Percentiles rank a stretch among this genome's conserved stretches.
These are phyloP conservation scores for Moelleriella libera DNA, from an alignment of 2,329 filamentous ascomycete genomes.

Conservation along the genomic window DNA sequence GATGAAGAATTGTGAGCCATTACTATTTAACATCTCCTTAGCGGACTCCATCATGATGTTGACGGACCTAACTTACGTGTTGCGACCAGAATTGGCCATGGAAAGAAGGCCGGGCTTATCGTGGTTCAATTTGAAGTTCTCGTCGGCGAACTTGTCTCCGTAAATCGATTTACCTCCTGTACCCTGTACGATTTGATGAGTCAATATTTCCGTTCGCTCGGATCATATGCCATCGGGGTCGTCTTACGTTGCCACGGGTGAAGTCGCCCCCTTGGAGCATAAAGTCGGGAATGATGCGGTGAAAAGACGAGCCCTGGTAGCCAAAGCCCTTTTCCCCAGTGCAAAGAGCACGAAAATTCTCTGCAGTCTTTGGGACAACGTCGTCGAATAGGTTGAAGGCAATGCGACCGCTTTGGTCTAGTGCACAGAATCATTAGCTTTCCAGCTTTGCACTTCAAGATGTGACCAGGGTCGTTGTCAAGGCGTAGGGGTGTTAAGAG, in stretches of 20 bases:
- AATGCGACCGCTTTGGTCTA: slow-evolving; percentile 66
- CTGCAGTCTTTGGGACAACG: slow-evolving; percentile 73
- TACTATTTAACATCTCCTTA: slow-evolving; percentile 36
- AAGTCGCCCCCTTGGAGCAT: slow-evolving; percentile 97
- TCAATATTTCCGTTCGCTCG: not conserved
- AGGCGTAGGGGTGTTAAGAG: not conserved
- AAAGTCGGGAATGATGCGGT: slow-evolving; percentile 85
- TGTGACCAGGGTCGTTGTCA: not conserved
- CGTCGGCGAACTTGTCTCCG: slow-evolving; percentile 84
- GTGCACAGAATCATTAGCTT: slow-evolving; percentile 2
- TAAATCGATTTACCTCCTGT: slow-evolving; percentile 91
- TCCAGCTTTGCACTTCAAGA: not conserved
- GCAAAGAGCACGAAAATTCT: slow-evolving; percentile 79
- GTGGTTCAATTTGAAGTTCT: slow-evolving; percentile 79
- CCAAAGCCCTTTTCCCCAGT: slow-evolving; percentile 69
- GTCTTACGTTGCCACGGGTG: slow-evolving; percentile 74
- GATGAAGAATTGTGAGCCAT: slow-evolving; percentile 96
- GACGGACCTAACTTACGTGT: slow-evolving; percentile 49
- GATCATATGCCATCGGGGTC: not conserved
- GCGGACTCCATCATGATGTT: not conserved
- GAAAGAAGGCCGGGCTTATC: slow-evolving; percentile 64
- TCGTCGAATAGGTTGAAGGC: slow-evolving; percentile 81
- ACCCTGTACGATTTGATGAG: slow-evolving; percentile 37
- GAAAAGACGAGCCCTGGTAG: slow-evolving; percentile 74
- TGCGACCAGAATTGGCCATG: slow-evolving; percentile 91